phyloP scores from a whole-genome alignment of 805 yeast genomes.

The Candida saitoana region DNA sequence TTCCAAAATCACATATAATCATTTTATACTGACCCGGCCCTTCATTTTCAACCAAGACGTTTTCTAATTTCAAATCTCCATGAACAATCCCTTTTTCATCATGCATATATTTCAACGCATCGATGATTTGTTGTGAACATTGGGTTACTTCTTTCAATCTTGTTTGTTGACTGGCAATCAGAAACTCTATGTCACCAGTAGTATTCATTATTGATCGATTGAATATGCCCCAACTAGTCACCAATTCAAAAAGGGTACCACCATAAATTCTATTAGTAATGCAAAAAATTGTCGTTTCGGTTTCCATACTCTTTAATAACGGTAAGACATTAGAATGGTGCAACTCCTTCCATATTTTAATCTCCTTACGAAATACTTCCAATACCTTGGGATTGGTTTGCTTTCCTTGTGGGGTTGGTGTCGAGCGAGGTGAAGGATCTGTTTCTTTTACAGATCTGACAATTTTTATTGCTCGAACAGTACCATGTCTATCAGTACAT shows the following conservation, averaged over 20 bases:
- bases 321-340: constrained; percentile 64
- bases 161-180: constrained; percentile 19
- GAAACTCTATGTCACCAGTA: constrained; percentile 25
- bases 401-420: constrained; percentile 11
- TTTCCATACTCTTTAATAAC: constrained; percentile 57
- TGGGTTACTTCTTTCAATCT: constrained; percentile 31
- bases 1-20: constrained; percentile 85
- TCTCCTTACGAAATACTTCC: constrained; percentile 64
- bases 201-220: constrained; percentile 22
- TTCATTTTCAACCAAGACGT: constrained; percentile 55
- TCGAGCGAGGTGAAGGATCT: constrained; percentile 5
- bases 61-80: constrained; percentile 81
- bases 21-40: constrained; percentile 32
- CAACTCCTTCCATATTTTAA: constrained; percentile 68
- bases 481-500: constrained; percentile 42
- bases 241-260: constrained; percentile 79
- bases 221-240: constrained; percentile 58
- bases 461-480: constrained; percentile 56
- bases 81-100: constrained; percentile 58
- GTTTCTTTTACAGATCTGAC: constrained; percentile 35
- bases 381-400: constrained; percentile 45
- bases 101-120: constrained; percentile 59
- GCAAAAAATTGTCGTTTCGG: constrained; percentile 63
- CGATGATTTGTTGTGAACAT: constrained; percentile 50
- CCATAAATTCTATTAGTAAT: constrained; percentile 64